phyloP scores from a whole-genome alignment of 2,329 filamentous ascomycete genomes.

The Colletotrichum sp. region DNA sequence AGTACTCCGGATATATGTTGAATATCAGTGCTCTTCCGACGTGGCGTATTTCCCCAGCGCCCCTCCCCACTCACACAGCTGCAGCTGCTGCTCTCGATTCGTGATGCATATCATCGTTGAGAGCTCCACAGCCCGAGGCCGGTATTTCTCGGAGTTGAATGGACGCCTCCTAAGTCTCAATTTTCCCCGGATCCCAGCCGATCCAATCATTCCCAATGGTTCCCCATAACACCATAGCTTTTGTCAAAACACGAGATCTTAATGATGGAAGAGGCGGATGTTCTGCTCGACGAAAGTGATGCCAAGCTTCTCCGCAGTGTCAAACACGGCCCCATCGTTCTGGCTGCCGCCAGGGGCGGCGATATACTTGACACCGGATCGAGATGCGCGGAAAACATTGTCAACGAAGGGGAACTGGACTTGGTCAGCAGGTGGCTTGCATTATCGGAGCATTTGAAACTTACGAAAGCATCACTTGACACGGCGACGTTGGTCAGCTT shows the following conservation, averaged over 20 bases:
- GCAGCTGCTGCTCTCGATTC: not conserved
- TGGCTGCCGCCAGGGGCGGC: constrained; percentile 91
- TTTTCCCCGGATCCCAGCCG: not conserved
- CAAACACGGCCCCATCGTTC: constrained; percentile 81
- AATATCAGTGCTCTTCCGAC: constrained; percentile 7
- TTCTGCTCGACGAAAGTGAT: constrained; percentile 97
- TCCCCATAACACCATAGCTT: constrained; percentile 11
- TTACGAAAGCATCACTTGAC: constrained; percentile 93
- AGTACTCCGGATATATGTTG: constrained; percentile 20
- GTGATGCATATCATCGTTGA: not conserved
- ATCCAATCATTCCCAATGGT: constrained; percentile 3
- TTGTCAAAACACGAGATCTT: constrained; percentile 31
- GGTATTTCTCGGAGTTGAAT: not conserved
- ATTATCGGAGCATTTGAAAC: constrained; percentile 37
- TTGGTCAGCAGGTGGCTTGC: constrained; percentile 26
- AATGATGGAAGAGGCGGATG: constrained; percentile 94
- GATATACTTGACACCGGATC: constrained; percentile 94
- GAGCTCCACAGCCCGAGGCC: not conserved
- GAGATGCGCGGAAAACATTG: constrained; percentile 90
- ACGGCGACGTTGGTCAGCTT: constrained; percentile 84
- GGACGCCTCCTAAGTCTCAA: not conserved
- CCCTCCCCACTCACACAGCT: not conserved
- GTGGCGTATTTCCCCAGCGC: not conserved
- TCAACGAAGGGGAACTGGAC: constrained; percentile 93
- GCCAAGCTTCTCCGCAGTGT: constrained; percentile 88